Conservation (phyloP, 352 stramenopile species). For the Phytophthora meadii region DNA sequence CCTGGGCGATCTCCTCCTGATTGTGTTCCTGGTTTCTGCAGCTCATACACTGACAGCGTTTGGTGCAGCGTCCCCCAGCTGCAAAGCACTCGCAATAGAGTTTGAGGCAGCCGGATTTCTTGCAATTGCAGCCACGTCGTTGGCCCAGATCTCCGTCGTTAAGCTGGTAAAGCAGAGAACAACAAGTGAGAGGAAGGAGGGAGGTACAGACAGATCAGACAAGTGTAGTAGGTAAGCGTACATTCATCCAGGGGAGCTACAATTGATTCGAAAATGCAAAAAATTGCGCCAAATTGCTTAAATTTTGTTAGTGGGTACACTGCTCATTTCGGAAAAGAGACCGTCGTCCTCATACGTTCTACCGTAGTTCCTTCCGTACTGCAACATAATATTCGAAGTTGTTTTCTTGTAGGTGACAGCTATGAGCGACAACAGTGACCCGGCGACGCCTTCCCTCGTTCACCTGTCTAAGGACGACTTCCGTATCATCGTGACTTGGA, state of each 20-base stretch:
- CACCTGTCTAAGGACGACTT: background rate
- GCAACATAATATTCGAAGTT: too few species aligned
- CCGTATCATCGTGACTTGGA: background rate
- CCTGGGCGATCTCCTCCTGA: constrained; percentile 58
- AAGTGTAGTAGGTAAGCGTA: constrained; percentile 2
- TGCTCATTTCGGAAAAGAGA: too few species aligned
- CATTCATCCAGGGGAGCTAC: constrained; percentile 11
- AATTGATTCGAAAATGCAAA: too few species aligned
- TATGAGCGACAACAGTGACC: background rate
- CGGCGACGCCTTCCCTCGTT: background rate
- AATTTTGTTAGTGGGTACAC: too few species aligned
- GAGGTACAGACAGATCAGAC: background rate
- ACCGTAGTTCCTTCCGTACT: too few species aligned
- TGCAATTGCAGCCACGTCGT: constrained; percentile 93
- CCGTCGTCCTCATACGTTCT: too few species aligned
- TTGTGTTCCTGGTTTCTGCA: constrained; percentile 82
- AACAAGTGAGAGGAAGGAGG: constrained; percentile 6
- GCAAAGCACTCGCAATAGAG: constrained; percentile 91
- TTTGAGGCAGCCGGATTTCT: constrained; percentile 97
- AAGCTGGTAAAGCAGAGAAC: constrained; percentile 21
- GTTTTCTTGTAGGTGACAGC: too few species aligned
- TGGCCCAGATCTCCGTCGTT: constrained; percentile 7
- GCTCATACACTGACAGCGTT: constrained; percentile 75
- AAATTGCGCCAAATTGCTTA: constrained; percentile 27
- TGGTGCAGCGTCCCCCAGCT: constrained; percentile 52